Evolutionary conservation across 306 rosid species (phyloP), one percentile per base, ranked within the genome.

Genomic region (Pterocarpus macrocarpus): DNA sequence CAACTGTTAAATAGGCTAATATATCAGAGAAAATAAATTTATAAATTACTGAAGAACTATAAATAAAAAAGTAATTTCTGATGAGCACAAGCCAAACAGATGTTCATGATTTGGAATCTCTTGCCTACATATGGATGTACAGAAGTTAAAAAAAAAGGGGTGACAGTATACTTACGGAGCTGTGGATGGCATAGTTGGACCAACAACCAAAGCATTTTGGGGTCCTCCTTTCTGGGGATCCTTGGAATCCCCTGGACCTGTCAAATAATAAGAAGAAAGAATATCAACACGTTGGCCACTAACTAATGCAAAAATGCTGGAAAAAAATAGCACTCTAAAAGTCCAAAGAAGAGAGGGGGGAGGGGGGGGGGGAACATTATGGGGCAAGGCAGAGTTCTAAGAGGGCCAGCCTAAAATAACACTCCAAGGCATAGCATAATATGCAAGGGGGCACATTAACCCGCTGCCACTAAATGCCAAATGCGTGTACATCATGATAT

Each of bases 141-240:
- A 61, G 52, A 59, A 67, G 22, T 49, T 28, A 11, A 73, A 80
- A 64, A 78, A 79, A 43, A 49, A 33, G 2, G 49, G 59, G 41
- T 2, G 55, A 85, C 10, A 15, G 44, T 59, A 68, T 77, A 73
- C 90, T 79, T 78, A 95, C 99, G 78, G 76, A 52, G 91, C 77
- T 72, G 85, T 86, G 69, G 97, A 87, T 50, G 90, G 96, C 71
- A 85, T 90, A 41, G 97, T 16, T 65, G 98, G 99, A 68, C 99
- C 97, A 78, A 93, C 88, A 55, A 90, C 98, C 86, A 93, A 84
- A 22, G 94, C 89, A 77, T 89, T 93, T 52, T 95, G 94, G 56
- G 87, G 81, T 80, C 82, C 87, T 52, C 87, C 87, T 65, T 84
- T 87, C 14, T 85, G 87, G 12, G 68, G 65, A 83, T 84, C 89